A percentile compares a stretch with the other conserved stretches of the same genome.
phyloP scores from a whole-genome alignment of 768 basidiomycete genomes.

The Tulasnella sp. region DNA sequence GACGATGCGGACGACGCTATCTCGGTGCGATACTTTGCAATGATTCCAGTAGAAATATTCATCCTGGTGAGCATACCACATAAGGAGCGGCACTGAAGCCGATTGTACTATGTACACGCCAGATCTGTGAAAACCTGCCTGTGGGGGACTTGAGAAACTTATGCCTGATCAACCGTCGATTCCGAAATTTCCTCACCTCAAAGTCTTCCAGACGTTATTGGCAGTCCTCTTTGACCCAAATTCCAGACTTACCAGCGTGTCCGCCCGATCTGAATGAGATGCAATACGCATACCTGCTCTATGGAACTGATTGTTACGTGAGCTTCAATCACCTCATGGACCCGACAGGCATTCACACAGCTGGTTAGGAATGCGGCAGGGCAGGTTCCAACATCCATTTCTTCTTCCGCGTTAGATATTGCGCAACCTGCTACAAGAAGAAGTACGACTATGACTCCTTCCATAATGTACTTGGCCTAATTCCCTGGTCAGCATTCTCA shows the following conservation, averaged over 20 bases:
- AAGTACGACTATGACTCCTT: too few species aligned
- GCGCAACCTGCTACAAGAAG: too few species aligned
- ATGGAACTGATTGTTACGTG: too few species aligned
- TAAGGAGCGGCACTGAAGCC: neutral
- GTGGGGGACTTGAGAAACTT: slow-evolving; percentile 13
- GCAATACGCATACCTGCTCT: slow-evolving; percentile 13
- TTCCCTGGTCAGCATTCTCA: too few species aligned
- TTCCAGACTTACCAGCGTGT: slow-evolving; percentile 7
- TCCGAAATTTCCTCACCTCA: slow-evolving; percentile 8
- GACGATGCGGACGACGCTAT: too few species aligned
- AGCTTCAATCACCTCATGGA: too few species aligned
- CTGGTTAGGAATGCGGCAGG: too few species aligned
- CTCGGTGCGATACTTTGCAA: too few species aligned
- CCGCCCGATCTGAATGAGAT: slow-evolving; percentile 13
- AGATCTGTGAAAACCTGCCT: neutral
- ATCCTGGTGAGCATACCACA: slow-evolving; percentile 4
- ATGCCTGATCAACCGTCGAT: neutral
- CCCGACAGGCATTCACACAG: too few species aligned
- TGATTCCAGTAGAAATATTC: slow-evolving; percentile 18
- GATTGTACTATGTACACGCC: neutral
- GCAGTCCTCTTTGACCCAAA: neutral
- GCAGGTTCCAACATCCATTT: too few species aligned
- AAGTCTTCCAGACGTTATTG: neutral
- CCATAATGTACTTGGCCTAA: too few species aligned
- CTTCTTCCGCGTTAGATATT: too few species aligned